phyloP scores from a whole-genome alignment of 106 monocot species.

The Apostasia ramifera region DNA sequence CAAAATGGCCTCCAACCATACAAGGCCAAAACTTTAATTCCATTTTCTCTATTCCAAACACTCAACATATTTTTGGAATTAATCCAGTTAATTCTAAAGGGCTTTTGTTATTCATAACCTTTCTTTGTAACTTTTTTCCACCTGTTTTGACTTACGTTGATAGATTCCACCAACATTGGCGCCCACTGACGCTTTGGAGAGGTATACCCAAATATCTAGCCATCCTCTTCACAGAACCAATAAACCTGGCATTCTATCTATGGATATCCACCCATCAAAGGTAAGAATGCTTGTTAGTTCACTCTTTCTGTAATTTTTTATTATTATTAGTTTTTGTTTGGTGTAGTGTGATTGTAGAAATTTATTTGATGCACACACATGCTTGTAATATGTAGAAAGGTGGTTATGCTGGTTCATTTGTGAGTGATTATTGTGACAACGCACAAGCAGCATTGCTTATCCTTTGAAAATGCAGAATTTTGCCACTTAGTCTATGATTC shows the following conservation, averaged over 20 bases:
- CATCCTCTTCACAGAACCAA: conserved; percentile 98
- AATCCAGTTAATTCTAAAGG: neutral
- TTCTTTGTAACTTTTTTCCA: neutral
- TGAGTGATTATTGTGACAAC: neutral
- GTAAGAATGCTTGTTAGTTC: conserved; percentile 20
- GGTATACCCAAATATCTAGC: conserved; percentile 93
- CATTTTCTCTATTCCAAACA: neutral
- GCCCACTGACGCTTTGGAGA: conserved; percentile 63
- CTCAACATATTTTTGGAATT: neutral
- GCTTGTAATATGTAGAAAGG: neutral
- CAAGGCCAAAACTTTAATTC: neutral
- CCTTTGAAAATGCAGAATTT: neutral
- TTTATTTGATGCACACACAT: neutral
- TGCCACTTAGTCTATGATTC: too few relatives aligned
- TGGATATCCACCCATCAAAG: conserved; percentile 95
- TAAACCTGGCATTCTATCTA: conserved; percentile 85
- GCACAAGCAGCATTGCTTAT: neutral
- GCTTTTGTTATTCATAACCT: neutral
- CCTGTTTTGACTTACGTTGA: conserved; percentile 4
- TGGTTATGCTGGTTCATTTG: neutral
- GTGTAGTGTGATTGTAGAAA: neutral
- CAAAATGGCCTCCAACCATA: neutral
- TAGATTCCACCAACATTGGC: conserved; percentile 73
- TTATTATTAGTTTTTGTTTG: neutral
- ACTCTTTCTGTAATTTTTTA: neutral